phyloP scores from a whole-genome alignment of 2,329 filamentous ascomycete species.

The Stemphylium vesicarium region DNA sequence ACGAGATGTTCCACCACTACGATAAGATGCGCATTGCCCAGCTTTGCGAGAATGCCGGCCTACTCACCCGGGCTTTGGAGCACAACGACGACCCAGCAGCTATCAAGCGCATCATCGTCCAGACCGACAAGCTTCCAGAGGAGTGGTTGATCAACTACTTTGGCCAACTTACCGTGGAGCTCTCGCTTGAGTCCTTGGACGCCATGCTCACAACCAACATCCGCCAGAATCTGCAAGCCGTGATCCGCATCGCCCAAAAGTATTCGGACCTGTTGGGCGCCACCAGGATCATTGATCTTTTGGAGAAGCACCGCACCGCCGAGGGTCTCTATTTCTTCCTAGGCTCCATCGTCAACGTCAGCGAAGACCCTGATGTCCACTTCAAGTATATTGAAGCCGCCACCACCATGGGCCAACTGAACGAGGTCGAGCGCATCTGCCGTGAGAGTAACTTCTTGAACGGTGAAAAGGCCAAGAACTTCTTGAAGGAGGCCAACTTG shows the following conservation, averaged over 20 bases:
- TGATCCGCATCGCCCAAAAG: slow-evolving; percentile 95
- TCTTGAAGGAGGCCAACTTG: slow-evolving; percentile 93
- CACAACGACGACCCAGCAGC: slow-evolving; percentile 89
- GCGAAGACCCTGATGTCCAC: slow-evolving; percentile 91
- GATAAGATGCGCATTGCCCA: slow-evolving; percentile 88
- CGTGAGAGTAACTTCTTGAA: slow-evolving; percentile 91
- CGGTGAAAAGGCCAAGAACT: slow-evolving; percentile 97
- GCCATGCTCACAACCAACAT: slow-evolving; percentile 98
- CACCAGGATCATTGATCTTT: slow-evolving; percentile 85
- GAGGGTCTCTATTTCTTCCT: slow-evolving; percentile 99
- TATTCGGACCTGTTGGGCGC: slow-evolving; percentile 94
- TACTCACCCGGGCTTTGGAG: slow-evolving; percentile 76
- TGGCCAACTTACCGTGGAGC: slow-evolving; percentile 91
- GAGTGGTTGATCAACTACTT: slow-evolving; percentile 96
- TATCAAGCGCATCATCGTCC: slow-evolving; percentile 88
- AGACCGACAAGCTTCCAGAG: slow-evolving; percentile 83
- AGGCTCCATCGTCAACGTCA: slow-evolving; percentile 96
- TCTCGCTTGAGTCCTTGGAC: slow-evolving; percentile 90
- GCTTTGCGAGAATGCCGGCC: slow-evolving; percentile 90
- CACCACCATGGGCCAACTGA: slow-evolving; percentile 89
- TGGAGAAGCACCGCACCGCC: slow-evolving; percentile 96
- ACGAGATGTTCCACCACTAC: slow-evolving; percentile 98
- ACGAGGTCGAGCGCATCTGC: slow-evolving; percentile 96
- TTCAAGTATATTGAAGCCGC: slow-evolving; percentile 99
- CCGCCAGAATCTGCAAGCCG: slow-evolving; percentile 92